Base-by-base conservation (phyloP, 768 basidiomycete genomes). In the Rhizopogon vinicolor region DNA sequence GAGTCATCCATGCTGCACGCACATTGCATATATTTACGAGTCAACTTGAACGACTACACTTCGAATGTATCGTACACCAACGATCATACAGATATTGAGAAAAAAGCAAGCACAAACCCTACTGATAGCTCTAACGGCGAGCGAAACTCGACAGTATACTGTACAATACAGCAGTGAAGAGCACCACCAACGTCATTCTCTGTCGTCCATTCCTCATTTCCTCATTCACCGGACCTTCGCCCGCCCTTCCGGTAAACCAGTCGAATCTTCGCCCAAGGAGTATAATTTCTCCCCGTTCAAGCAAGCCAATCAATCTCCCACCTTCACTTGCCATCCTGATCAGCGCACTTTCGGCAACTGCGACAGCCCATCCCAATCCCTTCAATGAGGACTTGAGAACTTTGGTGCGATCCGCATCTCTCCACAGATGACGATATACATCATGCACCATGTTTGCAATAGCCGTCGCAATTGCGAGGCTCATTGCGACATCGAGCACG, bases 301-400 rank as follows among this genome's bases (percentile, higher is more conserved):
- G 18, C 14, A 78, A 58, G 1, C 83, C 82, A 2, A 75, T 66
- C 0, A 73, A 37, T 7, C 81, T 72, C 0, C 81, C 83, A 44
- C 70, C 63, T 54, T 85, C 83, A 40, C 75, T 80, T 19, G 70
- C 71, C 66, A 85, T 71, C 25, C 82, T 71, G 43, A 85, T 75
- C 8, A 82, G 41, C 0, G 80, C 63, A 52, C 83, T 79, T 59
- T 85, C 83, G 0, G 74, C 40, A 1, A 80, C 69, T 0, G 82
- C 81, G 0, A 69, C 7, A 5, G 72, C 18, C 77, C 79, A 80
- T n/a, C 58, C 58, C 3, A 59, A 8, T 10, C 76, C 72, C 0
- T 9, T 16, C 7, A 81, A 49, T 13, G 63, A 73, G 6, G 74
- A 72, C 40, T 74, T 69, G 53, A 78, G 62, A 4, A 49, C 44